phyloP scores from a whole-genome alignment of 805 yeast species.

The Starmerella khaoyaiensis region DNA sequence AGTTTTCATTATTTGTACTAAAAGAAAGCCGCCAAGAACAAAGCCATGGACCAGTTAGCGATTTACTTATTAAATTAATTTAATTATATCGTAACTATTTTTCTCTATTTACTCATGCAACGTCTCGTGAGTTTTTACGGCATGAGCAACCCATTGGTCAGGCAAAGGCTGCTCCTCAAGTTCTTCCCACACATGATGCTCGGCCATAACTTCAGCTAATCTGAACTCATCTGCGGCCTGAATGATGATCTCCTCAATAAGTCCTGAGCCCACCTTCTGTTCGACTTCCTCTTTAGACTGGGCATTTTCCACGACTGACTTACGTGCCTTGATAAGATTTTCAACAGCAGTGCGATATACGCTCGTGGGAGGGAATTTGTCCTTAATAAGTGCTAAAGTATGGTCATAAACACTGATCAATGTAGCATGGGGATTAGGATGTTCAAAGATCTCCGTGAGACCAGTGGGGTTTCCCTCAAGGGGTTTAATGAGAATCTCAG shows the following conservation, averaged over 20 bases:
- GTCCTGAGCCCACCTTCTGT: conserved; percentile 62
- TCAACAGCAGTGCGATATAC: conserved; percentile 66
- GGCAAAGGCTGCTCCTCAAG: conserved; percentile 65
- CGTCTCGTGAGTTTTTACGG: conserved; percentile 18
- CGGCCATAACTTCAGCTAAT: conserved; percentile 53
- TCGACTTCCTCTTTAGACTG: conserved; percentile 58
- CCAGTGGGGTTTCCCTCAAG: conserved; percentile 67
- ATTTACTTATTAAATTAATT: too few species aligned
- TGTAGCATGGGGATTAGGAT: conserved; percentile 76
- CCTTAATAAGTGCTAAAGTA: conserved; percentile 46
- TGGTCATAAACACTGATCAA: conserved; percentile 55
- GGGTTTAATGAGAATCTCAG: conserved; percentile 39
- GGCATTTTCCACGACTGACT: conserved; percentile 48
- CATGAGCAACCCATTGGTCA: conserved; percentile 54
- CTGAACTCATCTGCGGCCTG: conserved; percentile 74
- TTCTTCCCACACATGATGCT: conserved; percentile 66
- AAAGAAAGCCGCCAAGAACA: neutral
- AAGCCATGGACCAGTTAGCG: too few species aligned
- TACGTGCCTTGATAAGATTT: conserved; percentile 55
- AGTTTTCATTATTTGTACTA: neutral
- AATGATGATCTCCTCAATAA: conserved; percentile 67
- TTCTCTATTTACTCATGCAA: too few species aligned
- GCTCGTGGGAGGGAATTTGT: conserved; percentile 56
- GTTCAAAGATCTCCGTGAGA: conserved; percentile 60
- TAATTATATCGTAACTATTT: too few species aligned